Percentiles rank a stretch among this genome's conserved stretches.
phyloP scores from a whole-genome alignment of 108 stramenopile genomes.

The Parietichytrium sp. region DNA sequence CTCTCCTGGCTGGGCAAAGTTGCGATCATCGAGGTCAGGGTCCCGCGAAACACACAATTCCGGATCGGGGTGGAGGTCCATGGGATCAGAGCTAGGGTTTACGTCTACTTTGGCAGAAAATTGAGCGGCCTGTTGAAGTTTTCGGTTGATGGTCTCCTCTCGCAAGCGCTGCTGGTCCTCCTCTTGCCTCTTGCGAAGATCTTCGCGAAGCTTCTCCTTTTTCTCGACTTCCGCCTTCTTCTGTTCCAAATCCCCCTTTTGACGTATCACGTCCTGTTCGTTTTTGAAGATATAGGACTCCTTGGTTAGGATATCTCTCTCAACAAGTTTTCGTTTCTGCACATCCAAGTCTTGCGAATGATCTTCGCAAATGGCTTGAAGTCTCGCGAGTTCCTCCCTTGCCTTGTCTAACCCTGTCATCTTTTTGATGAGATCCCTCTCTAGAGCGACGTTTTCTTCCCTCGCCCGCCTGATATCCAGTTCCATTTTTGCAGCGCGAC shows the following conservation, averaged over 20 bases:
- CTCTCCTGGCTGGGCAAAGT: background rate
- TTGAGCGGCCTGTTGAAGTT: background rate
- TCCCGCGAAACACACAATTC: too few relatives aligned
- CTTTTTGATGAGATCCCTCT: background rate
- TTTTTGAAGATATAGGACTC: background rate
- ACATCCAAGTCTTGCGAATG: background rate
- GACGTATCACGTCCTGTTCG: background rate
- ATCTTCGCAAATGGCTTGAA: background rate
- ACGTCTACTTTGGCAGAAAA: slow-evolving; percentile 22
- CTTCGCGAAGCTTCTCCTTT: background rate
- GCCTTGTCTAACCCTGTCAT: background rate
- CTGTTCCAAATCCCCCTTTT: background rate
- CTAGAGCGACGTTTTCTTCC: background rate
- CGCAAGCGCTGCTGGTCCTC: slow-evolving; percentile 22
- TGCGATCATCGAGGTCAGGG: background rate
- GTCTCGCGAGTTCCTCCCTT: background rate
- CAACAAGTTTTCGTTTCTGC: background rate
- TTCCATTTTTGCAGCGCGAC: background rate
- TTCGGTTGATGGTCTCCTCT: background rate
- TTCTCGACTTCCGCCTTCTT: background rate
- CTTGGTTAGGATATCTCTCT: background rate
- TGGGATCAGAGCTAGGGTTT: background rate
- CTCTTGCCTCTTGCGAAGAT: background rate
- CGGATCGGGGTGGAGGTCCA: background rate
- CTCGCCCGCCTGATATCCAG: background rate